phyloP scores from a whole-genome alignment of 2,329 filamentous ascomycete genomes.

The Trichoderma arundinaceum region DNA sequence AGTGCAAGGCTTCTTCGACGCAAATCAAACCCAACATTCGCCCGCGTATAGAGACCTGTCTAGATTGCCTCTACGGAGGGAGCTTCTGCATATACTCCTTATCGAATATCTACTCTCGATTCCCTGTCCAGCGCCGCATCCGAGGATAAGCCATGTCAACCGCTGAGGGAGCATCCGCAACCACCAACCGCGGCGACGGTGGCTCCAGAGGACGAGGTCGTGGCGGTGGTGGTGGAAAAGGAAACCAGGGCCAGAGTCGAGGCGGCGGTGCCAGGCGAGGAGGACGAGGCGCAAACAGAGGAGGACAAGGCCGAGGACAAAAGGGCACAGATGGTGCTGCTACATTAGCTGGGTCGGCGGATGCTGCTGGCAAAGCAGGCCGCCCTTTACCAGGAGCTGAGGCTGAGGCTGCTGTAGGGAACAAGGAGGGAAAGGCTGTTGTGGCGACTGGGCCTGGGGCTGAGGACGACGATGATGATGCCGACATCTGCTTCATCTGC shows the following conservation, averaged over 20 bases:
- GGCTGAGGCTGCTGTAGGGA: not conserved
- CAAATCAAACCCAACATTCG: too few relatives aligned
- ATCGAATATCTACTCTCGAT: not conserved
- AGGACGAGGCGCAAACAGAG: slow-evolving; percentile 40
- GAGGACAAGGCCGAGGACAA: slow-evolving; percentile 43
- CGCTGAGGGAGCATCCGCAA: slow-evolving; percentile 21
- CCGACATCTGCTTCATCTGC: slow-evolving; percentile 96
- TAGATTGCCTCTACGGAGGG: not conserved
- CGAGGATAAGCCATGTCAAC: slow-evolving; percentile 3
- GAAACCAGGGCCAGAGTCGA: slow-evolving; percentile 40
- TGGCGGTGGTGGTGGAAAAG: slow-evolving; percentile 51
- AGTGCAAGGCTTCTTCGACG: too few relatives aligned
- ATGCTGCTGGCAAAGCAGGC: slow-evolving; percentile 40
- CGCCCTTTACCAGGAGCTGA: slow-evolving; percentile 35
- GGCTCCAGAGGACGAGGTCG: slow-evolving; percentile 50
- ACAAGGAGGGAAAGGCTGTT: slow-evolving; percentile 40
- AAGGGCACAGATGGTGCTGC: slow-evolving; percentile 39
- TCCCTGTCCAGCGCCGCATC: not conserved
- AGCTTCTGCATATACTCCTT: not conserved
- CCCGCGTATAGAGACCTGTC: too few relatives aligned
- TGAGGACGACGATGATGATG: slow-evolving; percentile 62
- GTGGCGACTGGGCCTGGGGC: slow-evolving; percentile 39
- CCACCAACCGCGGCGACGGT: slow-evolving; percentile 41
- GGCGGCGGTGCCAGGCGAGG: slow-evolving; percentile 45
- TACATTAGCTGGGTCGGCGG: not conserved